These are phyloP conservation scores for Gilbertella persicaria DNA, from an alignment of 371 early-diverging fungal genomes.

Conservation along the genomic window DNA sequence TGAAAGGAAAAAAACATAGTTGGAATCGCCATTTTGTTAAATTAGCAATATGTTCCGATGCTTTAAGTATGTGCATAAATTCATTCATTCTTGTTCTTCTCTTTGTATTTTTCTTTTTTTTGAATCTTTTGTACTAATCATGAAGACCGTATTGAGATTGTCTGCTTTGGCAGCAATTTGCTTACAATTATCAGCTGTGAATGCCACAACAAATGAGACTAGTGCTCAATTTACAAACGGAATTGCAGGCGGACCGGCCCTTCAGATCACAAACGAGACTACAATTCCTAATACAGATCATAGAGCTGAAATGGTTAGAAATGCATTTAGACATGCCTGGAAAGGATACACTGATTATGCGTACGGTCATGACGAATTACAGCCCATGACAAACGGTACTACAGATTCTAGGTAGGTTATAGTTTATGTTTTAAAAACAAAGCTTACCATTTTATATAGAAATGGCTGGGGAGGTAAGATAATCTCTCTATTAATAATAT, in stretches of 20 bases:
- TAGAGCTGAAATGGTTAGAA: conserved; percentile 31
- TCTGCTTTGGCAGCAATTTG: background rate
- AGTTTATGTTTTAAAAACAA: conserved; percentile 17
- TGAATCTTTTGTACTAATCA: background rate
- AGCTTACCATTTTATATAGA: conserved; percentile 18
- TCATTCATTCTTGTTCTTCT: background rate
- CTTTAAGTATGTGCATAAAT: background rate
- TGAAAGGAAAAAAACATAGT: background rate
- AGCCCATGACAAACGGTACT: conserved; percentile 40
- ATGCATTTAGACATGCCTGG: conserved; percentile 76
- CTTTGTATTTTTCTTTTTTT: background rate
- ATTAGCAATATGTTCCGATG: background rate
- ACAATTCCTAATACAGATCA: background rate
- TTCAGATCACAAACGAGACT: background rate
- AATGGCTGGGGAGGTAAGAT: conserved; percentile 53
- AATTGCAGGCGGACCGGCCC: background rate
- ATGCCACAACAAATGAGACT: background rate
- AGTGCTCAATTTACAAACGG: background rate
- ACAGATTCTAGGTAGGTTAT: conserved; percentile 72
- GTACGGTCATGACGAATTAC: conserved; percentile 63
- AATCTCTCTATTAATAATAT: conserved; percentile 47
- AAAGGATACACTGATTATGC: conserved; percentile 68
- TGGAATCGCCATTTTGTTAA: background rate
- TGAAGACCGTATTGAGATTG: background rate
- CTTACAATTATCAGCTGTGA: background rate